phyloP scores from a whole-genome alignment of 2,329 filamentous ascomycete species.

The Diaporthe citriasiana region DNA sequence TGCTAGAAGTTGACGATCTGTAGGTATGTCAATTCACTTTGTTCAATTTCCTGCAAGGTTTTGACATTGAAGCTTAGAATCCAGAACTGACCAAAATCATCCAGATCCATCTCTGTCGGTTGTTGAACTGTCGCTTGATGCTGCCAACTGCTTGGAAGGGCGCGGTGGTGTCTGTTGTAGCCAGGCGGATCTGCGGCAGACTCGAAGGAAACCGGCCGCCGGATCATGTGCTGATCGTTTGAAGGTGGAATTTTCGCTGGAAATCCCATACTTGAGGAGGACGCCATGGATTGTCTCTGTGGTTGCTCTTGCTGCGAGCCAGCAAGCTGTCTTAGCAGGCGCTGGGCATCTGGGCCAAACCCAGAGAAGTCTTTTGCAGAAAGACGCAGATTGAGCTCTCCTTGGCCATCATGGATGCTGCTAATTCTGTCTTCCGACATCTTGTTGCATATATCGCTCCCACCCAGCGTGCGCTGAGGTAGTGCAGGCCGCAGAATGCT shows the following conservation, averaged over 20 bases:
- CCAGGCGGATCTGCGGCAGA: background rate
- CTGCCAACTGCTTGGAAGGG: background rate
- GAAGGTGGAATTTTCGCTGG: background rate
- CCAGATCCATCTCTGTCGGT: background rate
- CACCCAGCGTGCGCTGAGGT: background rate
- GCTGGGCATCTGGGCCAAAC: background rate
- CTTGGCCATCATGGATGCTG: background rate
- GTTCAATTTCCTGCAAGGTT: accelerated
- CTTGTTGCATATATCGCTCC: background rate
- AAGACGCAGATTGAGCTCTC: background rate
- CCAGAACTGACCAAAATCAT: conserved; percentile 7
- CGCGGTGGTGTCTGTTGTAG: background rate
- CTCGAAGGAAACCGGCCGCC: background rate
- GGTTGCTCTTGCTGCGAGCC: conserved; percentile 10
- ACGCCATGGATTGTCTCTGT: background rate
- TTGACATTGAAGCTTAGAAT: background rate
- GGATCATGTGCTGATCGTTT: background rate
- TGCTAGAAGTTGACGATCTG: conserved; percentile 31
- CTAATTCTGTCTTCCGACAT: background rate
- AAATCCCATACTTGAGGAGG: background rate
- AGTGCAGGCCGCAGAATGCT: too few relatives aligned
- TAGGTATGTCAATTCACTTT: background rate
- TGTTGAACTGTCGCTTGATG: background rate
- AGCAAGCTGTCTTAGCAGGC: conserved; percentile 1
- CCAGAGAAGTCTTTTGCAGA: conserved; percentile 10